phyloP scores from a whole-genome alignment of 345 rosid genomes.

The Balakata baccata region DNA sequence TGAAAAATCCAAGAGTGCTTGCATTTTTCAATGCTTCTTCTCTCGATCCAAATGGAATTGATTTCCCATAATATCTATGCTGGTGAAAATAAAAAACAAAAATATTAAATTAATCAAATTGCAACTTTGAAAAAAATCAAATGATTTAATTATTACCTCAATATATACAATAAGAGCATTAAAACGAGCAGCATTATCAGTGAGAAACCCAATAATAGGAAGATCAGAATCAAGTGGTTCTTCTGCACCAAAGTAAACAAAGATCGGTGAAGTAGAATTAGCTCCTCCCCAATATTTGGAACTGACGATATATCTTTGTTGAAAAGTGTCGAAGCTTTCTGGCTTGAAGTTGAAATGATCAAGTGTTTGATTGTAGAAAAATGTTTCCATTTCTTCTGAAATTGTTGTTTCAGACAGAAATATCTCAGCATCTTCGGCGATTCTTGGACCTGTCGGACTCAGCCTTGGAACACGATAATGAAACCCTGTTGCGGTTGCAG shows the following conservation, averaged over 20 bases:
- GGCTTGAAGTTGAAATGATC: slow-evolving; percentile 51
- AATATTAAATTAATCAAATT: neutral
- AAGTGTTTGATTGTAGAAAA: slow-evolving; percentile 42
- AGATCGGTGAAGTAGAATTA: slow-evolving; percentile 31
- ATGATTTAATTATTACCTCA: slow-evolving; percentile 34
- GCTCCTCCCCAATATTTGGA: slow-evolving; percentile 44
- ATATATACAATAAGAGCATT: slow-evolving; percentile 33
- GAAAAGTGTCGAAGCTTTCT: slow-evolving; percentile 37
- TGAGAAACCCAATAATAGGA: slow-evolving; percentile 18
- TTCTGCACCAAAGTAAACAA: slow-evolving; percentile 41
- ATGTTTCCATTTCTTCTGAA: slow-evolving; percentile 26
- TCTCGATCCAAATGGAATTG: slow-evolving; percentile 12
- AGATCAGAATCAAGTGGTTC: slow-evolving; percentile 15
- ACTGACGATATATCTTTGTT: slow-evolving; percentile 37
- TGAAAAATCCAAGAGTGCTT: slow-evolving; percentile 49
- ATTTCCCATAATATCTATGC: neutral
- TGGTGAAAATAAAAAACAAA: neutral
- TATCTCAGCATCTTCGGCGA: neutral
- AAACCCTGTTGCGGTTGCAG: neutral
- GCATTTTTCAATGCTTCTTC: slow-evolving; percentile 45
- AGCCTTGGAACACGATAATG: slow-evolving; percentile 30
- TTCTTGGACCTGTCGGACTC: slow-evolving; percentile 24
- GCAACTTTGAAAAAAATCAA: neutral
- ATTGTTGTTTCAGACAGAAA: neutral
- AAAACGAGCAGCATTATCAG: slow-evolving; percentile 34